Base-by-base conservation (phyloP, 768 basidiomycete genomes). In the Leucosporidium creatinivorum region DNA sequence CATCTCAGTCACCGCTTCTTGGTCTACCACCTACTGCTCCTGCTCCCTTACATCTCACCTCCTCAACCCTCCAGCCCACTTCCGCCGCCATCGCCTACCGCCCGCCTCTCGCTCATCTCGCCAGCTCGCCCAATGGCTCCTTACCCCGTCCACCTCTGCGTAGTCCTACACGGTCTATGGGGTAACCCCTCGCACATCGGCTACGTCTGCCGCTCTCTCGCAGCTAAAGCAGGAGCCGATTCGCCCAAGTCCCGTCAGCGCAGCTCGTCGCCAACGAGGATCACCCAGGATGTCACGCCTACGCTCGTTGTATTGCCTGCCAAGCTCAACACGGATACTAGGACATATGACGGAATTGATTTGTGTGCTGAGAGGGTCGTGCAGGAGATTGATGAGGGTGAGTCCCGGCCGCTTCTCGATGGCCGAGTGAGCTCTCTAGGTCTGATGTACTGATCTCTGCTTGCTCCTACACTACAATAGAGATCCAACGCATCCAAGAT, bases 91-190 rank as follows among this genome's bases (percentile, higher is more conserved):
- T 44, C 39, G 39, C 39, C 39, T 13, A 13, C 39, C 39, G 8
- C 39, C 13, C 33, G 33, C 33, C 39, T 44, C 15, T 44, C 39
- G 39, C 39, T 44, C 39, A 44, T 44, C 39, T 44, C 39, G 39
- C n/a, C 39, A 44, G 15, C 39, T 33, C 33, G 33, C 10, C 33
- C 39, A 44, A 44, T 44, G 39, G 10, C 39, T 9, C 44, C 56
- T 1, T 23, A 54, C 17, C 60, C 61, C 3, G 33, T 62, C 8
- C 73, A 75, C 58, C 62, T 75, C 39, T 49, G 75, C 51, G 68
- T 72, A n/a, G 66, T 72, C 51, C 47, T 69, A 1, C 75, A 76
- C 62, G 75, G 91, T 49, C 89, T 62, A 21, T 62, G 62, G 62
- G 62, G 62, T 17, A 55, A 52, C 4, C 62, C 47, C n/a, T 15